Evolutionary conservation across 768 basidiomycete genomes (phyloP), one percentile per base, ranked within the genome.

Genomic region (Lentinula raphanica): DNA sequence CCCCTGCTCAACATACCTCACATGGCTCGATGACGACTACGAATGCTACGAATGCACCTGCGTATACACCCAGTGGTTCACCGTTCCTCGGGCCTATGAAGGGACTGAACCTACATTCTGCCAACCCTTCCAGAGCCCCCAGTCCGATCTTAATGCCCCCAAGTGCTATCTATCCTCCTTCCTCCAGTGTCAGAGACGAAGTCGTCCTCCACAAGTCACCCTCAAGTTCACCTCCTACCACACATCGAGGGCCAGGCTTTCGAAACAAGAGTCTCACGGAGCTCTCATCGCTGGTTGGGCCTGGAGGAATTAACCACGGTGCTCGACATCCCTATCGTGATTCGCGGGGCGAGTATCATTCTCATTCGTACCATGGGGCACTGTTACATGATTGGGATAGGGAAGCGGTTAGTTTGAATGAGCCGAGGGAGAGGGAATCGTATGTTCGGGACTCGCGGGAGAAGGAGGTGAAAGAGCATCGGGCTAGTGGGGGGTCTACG

Each of bases 81-180:
- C 90, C 90, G 0, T 91, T 92, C 78, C 80, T 92, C 21, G 90
- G 86, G 0, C 88, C 88, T 2, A 71, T 92, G 62, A 80, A 87
- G 55, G 86, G 86, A 5, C 79, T 92, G 58, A 86, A 90, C 64
- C 81, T 92, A 44, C 87, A 90, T 65, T 87, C 85, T 1, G 74
- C 86, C 2, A 80, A 81, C 53, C 82, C 85, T 0, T 87, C 85
- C 11, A 81, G 88, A 46, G 88, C 86, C 0, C 86, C 90, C 0
- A 87, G 86, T 3, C 87, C 90, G 6, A 81, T 88, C 35, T 6
- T 53, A 25, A 25, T 53, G 23, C 36, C 25, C 3, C 51, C 51
- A 8, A 53, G 35, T 23, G 32, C 51, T 5, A 21, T 36, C 17
- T 8, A n/a, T n/a, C 31, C 49, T 21, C 28, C 29, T 19, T 32